Evolutionary conservation across 2,329 filamentous ascomycete genomes (phyloP).

Genomic region (Phialophora verrucosa): DNA sequence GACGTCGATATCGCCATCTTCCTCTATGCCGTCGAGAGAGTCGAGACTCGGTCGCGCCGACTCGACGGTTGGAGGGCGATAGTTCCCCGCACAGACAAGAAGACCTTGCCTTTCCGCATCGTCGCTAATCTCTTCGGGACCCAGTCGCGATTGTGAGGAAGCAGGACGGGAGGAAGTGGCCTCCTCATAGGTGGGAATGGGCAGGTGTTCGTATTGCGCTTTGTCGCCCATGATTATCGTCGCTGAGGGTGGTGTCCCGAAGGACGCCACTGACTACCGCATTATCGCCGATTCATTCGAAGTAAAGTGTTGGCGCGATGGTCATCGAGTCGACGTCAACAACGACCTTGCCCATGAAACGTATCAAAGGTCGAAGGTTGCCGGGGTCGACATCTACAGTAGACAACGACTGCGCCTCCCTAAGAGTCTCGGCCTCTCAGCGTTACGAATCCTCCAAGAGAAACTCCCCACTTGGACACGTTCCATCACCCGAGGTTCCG

Average conservation of each 20-base stretch:
- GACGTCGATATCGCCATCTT: conserved; percentile 66
- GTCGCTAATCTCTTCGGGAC: conserved; percentile 66
- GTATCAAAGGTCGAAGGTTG: background rate
- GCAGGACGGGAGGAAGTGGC: conserved; percentile 66
- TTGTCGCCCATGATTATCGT: conserved; percentile 55
- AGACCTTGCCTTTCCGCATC: conserved; percentile 80
- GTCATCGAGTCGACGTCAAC: background rate
- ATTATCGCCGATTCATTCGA: conserved; percentile 28
- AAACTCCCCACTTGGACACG: conserved; percentile 17
- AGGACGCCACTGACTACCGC: conserved; percentile 33
- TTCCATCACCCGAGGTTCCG: conserved; percentile 10
- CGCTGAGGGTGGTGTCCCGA: conserved; percentile 34
- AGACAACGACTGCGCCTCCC: conserved; percentile 8
- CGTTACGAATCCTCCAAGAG: conserved; percentile 12
- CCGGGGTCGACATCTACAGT: background rate
- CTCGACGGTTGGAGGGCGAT: conserved; percentile 82
- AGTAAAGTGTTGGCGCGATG: conserved; percentile 7
- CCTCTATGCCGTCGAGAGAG: conserved; percentile 60
- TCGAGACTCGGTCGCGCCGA: conserved; percentile 71
- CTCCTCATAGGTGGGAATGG: conserved; percentile 85
- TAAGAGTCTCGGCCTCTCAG: conserved; percentile 13
- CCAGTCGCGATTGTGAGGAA: conserved; percentile 57
- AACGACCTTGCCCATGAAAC: background rate
- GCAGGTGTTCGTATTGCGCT: conserved; percentile 64
- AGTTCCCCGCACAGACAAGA: conserved; percentile 62